Base-by-base conservation (phyloP, 2,329 filamentous ascomycete species). In the Diaporthe velutina region DNA sequence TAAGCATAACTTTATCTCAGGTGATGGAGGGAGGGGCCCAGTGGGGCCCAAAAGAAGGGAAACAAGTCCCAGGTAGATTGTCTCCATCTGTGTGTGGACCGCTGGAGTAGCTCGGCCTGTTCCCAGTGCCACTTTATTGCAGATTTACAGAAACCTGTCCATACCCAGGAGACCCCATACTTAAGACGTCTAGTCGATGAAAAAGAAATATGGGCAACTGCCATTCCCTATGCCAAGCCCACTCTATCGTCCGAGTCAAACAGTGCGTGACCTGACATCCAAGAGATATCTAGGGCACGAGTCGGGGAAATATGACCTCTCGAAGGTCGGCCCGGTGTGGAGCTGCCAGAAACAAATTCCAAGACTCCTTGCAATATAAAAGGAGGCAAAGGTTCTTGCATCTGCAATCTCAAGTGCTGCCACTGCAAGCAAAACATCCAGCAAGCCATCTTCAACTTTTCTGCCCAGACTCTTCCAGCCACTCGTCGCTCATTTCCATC, bases 361-460 rank as follows among this genome's bases (percentile, higher is more conserved):
- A 33, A 48, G 25, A 25, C 40, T 48, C 42, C 28, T 19, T 48
- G 60, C 0, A 8, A 22, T n/a, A 33, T 66, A 66, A 50, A 35
- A 9, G 28, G 40, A 48, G 19, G 28, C 28, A 15, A 5, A 33
- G 2, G 1, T 48, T 7, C 40, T 48, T 30, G 19, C 19, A 55
- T 0, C 13, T 33, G 60, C 2, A 1, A 15, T 8, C 0, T 2
- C 10, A n/a, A n/a, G n/a, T n/a, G n/a, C n/a, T n/a, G n/a, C 17
- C 3, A 33, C 17, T 30, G 1, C 35, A 19, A 13, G 28, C 3
- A 48, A 45, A 4, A 1, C 17, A 3, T 9, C 15, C 58, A 13
- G 45, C 10, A n/a, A 13, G 9, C 4, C 15, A 5, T 35, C 7
- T 33, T 3, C 19, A 33, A 2, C 40, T 13, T 9, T 19, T 12